Evolutionary conservation across 345 rosid genomes (phyloP).

Genomic region (Lepidium didymum): DNA sequence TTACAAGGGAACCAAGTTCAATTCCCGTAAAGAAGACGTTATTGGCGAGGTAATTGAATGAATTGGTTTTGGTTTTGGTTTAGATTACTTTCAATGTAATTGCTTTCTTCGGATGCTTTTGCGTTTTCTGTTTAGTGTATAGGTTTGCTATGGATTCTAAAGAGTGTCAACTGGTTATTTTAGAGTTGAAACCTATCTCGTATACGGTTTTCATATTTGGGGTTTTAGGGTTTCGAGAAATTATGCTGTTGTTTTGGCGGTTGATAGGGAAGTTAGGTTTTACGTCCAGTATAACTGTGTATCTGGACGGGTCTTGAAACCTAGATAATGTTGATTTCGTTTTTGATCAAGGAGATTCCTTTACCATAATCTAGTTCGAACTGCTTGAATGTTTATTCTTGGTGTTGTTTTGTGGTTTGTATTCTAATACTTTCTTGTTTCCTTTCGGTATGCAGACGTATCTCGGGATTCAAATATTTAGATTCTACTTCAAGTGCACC

Average conservation of each 20-base stretch:
- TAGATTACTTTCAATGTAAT: background rate
- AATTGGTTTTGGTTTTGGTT: background rate
- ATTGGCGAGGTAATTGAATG: constrained; percentile 60
- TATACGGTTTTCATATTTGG: constrained; percentile 8
- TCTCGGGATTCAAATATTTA: constrained; percentile 86
- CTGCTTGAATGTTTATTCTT: background rate
- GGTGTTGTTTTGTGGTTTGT: background rate
- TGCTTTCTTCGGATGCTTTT: background rate
- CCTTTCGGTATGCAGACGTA: constrained; percentile 45
- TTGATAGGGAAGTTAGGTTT: background rate
- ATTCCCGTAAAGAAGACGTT: constrained; percentile 86
- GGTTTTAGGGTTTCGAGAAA: constrained; percentile 25
- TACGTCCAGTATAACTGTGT: background rate
- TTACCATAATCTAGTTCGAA: background rate
- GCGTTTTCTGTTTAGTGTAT: background rate
- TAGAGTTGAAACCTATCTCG: background rate
- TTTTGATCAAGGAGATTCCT: background rate
- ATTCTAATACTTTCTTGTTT: background rate
- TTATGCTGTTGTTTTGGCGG: background rate
- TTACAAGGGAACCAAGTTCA: constrained; percentile 89
- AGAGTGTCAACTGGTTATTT: too few species aligned
- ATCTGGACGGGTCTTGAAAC: background rate
- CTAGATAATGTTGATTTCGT: background rate
- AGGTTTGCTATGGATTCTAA: background rate
- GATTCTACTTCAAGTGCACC: constrained; percentile 95